Conservation (phyloP, 305 asterid genomes). For the Fraxinus xanthoxyloides region DNA sequence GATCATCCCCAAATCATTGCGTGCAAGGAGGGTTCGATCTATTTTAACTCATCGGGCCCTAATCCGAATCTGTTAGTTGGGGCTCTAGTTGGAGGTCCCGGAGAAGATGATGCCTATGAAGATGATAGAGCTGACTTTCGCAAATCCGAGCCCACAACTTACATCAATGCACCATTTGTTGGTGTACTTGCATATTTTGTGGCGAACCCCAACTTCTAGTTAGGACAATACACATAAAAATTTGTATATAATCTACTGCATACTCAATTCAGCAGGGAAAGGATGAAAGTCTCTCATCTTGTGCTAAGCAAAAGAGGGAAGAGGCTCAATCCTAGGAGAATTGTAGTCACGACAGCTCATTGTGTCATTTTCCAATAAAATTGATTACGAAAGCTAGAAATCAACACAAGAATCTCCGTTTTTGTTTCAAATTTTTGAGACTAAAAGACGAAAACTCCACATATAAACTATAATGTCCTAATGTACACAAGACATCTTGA, state of each 20-base stretch:
- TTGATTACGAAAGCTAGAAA: background rate
- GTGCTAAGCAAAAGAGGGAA: background rate
- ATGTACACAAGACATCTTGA: background rate
- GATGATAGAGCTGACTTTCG: conserved; percentile 28
- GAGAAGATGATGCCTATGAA: conserved; percentile 23
- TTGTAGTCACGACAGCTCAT: background rate
- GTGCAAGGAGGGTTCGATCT: conserved; percentile 35
- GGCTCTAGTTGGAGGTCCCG: conserved; percentile 39
- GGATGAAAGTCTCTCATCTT: background rate
- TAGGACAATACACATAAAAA: background rate
- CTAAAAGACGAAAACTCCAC: background rate
- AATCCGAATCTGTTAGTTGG: conserved; percentile 35
- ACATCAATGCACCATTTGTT: conserved; percentile 39
- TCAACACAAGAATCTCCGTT: background rate
- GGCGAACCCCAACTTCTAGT: background rate
- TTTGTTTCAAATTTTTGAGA: background rate
- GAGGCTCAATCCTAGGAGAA: background rate
- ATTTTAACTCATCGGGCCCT: conserved; percentile 35
- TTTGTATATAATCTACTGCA: background rate
- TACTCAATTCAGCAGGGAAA: background rate
- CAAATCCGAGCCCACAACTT: conserved; percentile 40
- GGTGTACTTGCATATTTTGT: conserved; percentile 30
- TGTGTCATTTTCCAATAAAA: background rate
- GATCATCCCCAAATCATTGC: conserved; percentile 32
- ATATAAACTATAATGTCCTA: background rate